phyloP scores from a whole-genome alignment of 805 yeast species.

The Danielia oregonensis region DNA sequence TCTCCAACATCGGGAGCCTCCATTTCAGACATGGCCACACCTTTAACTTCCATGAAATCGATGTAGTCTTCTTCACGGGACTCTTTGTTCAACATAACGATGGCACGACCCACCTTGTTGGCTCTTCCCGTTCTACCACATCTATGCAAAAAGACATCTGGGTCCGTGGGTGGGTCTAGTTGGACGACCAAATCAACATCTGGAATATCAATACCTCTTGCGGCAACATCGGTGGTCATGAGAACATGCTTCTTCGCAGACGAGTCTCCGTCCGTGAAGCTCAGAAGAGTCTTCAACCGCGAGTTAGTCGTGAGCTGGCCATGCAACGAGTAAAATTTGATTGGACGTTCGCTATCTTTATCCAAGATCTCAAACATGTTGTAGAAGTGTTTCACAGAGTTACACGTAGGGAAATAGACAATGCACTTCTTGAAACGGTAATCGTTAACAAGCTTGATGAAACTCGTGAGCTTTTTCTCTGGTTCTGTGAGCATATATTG shows the following conservation, averaged over 20 bases:
- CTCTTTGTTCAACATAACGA: slow-evolving; percentile 67
- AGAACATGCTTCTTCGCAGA: slow-evolving; percentile 51
- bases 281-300: slow-evolving; percentile 65
- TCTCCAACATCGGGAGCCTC: slow-evolving; percentile 17
- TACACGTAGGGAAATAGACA: slow-evolving; percentile 90
- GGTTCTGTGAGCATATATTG: slow-evolving; percentile 60
- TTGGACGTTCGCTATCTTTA: slow-evolving; percentile 22
- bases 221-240: slow-evolving; percentile 97
- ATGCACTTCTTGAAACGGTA: slow-evolving; percentile 73
- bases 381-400: slow-evolving; percentile 75
- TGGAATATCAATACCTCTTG: slow-evolving; percentile 93
- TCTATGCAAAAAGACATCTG: slow-evolving; percentile 87
- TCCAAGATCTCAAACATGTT: slow-evolving; percentile 42
- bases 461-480: slow-evolving; percentile 53
- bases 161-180: slow-evolving; percentile 90
- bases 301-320: slow-evolving; percentile 86
- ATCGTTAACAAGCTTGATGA: slow-evolving; percentile 51
- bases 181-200: slow-evolving; percentile 94
- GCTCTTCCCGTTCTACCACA: slow-evolving; percentile 97
- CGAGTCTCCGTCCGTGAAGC: slow-evolving; percentile 49
- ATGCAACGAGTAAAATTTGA: slow-evolving; percentile 68
- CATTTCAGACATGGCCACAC: slow-evolving; percentile 47
- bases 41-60: slow-evolving; percentile 72
- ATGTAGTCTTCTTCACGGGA: slow-evolving; percentile 77
- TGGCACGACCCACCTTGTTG: slow-evolving; percentile 74